A percentile compares a stretch with the other conserved stretches of the same genome.
phyloP scores from a whole-genome alignment of 441 rosid genomes.

The Melastoma candidum region DNA sequence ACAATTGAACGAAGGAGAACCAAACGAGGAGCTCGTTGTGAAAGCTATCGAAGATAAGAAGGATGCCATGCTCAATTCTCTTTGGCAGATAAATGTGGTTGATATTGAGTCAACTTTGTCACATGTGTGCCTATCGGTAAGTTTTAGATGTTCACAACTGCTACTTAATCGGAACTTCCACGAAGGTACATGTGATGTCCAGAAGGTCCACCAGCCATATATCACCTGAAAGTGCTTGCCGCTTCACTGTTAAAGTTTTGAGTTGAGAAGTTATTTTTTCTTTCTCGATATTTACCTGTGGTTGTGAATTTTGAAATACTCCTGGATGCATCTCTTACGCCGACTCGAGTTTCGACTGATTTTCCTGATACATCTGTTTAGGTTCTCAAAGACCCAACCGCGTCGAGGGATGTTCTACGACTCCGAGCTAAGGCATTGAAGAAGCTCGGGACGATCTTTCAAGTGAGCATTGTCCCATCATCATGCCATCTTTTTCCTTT shows the following conservation, averaged over 20 bases:
- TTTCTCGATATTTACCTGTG: too few species aligned
- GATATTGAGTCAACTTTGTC: conserved; percentile 85
- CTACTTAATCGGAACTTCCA: too few species aligned
- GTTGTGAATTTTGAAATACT: too few species aligned
- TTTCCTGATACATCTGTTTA: conserved; percentile 10
- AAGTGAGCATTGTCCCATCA: conserved; percentile 31
- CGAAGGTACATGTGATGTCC: too few species aligned
- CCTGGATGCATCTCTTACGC: too few species aligned
- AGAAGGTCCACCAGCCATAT: too few species aligned
- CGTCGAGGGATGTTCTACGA: conserved; percentile 47
- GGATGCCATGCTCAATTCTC: conserved; percentile 80
- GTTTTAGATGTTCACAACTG: conserved; percentile 18
- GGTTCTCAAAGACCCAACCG: conserved; percentile 62
- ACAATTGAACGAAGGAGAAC: conserved; percentile 49
- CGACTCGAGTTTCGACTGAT: too few species aligned
- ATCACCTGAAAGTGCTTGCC: too few species aligned
- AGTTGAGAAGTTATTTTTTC: too few species aligned
- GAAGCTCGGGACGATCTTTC: conserved; percentile 75
- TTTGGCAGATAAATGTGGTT: conserved; percentile 86
- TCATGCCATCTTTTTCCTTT: not conserved
- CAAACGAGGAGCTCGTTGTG: conserved; percentile 54
- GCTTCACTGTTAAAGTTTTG: too few species aligned
- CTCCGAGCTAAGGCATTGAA: conserved; percentile 56
- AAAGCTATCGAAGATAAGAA: conserved; percentile 69
- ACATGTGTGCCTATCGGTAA: conserved; percentile 73